phyloP scores from a whole-genome alignment of 2,329 filamentous ascomycete genomes.

The Ceratocystis cubensis region DNA sequence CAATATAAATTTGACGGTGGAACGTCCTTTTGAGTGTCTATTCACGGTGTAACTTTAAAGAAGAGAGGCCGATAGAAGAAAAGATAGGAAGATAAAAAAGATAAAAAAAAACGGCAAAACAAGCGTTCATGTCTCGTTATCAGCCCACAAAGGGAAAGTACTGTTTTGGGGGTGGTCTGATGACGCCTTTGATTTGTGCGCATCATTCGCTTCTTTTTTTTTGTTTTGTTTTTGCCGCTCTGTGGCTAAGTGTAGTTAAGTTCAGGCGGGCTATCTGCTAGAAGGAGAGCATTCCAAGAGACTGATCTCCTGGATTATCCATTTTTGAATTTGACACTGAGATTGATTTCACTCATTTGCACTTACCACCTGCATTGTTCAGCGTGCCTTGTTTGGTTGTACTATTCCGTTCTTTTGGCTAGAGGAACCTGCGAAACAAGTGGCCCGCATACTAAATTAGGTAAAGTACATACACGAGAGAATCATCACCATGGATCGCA shows the following conservation, averaged over 20 bases:
- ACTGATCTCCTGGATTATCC: too few relatives aligned
- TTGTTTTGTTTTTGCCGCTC: background rate
- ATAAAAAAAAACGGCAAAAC: background rate
- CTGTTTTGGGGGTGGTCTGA: background rate
- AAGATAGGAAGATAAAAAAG: background rate
- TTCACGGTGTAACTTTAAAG: background rate
- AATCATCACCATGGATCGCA: background rate
- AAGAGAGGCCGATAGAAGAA: background rate
- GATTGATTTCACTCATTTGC: too few relatives aligned
- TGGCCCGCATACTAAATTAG: background rate
- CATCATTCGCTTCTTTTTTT: background rate
- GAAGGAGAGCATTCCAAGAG: too few relatives aligned
- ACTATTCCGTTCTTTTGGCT: too few relatives aligned
- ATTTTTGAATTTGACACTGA: too few relatives aligned
- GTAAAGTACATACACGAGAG: background rate
- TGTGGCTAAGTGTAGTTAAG: too few relatives aligned
- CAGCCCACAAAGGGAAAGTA: background rate
- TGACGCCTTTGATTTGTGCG: slow-evolving; percentile 2
- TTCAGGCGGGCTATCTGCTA: too few relatives aligned
- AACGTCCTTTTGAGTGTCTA: background rate
- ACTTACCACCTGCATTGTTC: too few relatives aligned
- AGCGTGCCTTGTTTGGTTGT: too few relatives aligned
- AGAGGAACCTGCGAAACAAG: background rate
- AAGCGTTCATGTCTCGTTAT: background rate
- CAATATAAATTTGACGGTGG: background rate